These are phyloP conservation scores for Manihot esculenta DNA, from an alignment of 441 rosid species.

Conservation along the genomic window DNA sequence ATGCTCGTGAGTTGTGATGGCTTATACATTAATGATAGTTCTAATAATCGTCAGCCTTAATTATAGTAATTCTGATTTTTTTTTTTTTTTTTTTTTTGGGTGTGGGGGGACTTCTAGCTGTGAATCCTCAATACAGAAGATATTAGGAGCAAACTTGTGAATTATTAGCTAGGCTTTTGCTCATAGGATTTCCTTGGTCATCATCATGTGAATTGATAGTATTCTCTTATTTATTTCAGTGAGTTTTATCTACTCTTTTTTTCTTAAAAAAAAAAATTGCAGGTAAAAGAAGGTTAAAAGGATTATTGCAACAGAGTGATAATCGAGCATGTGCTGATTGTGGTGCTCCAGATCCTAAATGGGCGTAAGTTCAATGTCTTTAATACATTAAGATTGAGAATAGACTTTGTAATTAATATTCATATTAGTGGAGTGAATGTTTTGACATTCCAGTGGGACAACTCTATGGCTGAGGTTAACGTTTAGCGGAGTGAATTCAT, in stretches of 20 bases:
- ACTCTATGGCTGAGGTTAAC: background rate
- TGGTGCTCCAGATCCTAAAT: conserved; percentile 92
- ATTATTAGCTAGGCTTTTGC: background rate
- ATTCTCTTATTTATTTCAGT: background rate
- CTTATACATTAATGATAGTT: background rate
- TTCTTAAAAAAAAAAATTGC: conserved; percentile 23
- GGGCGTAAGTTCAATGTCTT: conserved; percentile 76
- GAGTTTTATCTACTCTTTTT: background rate
- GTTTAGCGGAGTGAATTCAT: too few species aligned
- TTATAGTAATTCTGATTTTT: too few species aligned
- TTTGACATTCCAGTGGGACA: background rate
- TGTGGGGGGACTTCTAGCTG: background rate
- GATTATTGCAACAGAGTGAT: conserved; percentile 64
- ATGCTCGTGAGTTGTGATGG: conserved; percentile 8
- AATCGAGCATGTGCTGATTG: conserved; percentile 95
- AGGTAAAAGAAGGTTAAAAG: conserved; percentile 83
- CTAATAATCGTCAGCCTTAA: too few species aligned
- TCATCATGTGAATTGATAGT: background rate
- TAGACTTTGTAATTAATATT: conserved; percentile 9
- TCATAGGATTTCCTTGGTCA: background rate
- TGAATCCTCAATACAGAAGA: background rate
- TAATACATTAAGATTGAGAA: conserved; percentile 11
- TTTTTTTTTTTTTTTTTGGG: too few species aligned
- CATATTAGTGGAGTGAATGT: background rate
- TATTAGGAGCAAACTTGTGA: too few species aligned